Percentiles rank a stretch among this genome's conserved stretches.
Conservation (phyloP, 768 basidiomycete species). For the Termitomyces bulborhizus region DNA sequence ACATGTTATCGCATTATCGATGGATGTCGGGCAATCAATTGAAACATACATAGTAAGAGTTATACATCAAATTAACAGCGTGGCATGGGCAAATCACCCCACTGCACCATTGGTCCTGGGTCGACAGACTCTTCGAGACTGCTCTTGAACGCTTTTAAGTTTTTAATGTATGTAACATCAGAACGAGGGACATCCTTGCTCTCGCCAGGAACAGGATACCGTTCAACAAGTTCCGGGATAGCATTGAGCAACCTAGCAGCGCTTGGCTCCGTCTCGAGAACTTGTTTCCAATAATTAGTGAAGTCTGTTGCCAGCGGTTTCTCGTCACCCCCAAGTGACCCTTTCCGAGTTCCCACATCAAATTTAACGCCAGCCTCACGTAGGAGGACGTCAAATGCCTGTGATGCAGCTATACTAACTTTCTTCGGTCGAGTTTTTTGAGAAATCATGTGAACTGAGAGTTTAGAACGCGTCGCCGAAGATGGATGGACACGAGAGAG, state of each 20-base stretch:
- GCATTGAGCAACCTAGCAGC: slow-evolving; percentile 41
- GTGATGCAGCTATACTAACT: slow-evolving; percentile 58
- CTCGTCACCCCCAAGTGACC: slow-evolving; percentile 44
- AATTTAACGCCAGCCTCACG: slow-evolving; percentile 40
- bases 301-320: slow-evolving; percentile 59
- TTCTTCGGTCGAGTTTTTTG: slow-evolving; percentile 54
- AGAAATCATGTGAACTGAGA: slow-evolving; percentile 78
- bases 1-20: background rate
- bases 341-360: slow-evolving; percentile 45
- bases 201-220: slow-evolving; percentile 51
- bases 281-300: slow-evolving; percentile 54
- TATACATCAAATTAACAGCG: slow-evolving; percentile 35
- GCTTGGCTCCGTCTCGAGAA: slow-evolving; percentile 33
- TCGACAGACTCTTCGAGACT: slow-evolving; percentile 46
- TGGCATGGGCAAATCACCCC: slow-evolving; percentile 65
- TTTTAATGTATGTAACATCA: slow-evolving; percentile 57
- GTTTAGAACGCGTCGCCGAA: slow-evolving; percentile 67
- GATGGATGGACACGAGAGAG: slow-evolving; percentile 60
- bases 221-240: slow-evolving; percentile 51
- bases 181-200: slow-evolving; percentile 36
- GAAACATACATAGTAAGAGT: background rate
- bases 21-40: background rate
- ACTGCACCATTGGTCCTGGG: slow-evolving; percentile 64
- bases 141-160: slow-evolving; percentile 61
- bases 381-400: slow-evolving; percentile 54